These are phyloP conservation scores for Globisporangium parvum DNA, from an alignment of 352 stramenopile genomes.

Conservation along the genomic window DNA sequence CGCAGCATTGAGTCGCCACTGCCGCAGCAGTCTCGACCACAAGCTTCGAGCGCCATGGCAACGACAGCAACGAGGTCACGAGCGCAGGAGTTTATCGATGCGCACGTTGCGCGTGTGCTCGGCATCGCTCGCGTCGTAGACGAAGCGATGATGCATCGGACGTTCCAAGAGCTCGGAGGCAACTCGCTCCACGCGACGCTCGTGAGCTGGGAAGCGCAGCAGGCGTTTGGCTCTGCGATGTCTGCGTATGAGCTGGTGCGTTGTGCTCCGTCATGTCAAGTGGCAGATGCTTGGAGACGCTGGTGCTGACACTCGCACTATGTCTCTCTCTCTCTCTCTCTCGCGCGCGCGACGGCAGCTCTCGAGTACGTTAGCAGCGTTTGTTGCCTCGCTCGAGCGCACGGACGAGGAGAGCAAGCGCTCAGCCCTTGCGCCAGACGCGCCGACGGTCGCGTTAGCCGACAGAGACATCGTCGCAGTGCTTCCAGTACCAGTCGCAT, in stretches of 20 bases:
- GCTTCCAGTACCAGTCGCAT: neutral
- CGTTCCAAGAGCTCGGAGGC: slow-evolving; percentile 40
- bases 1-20: neutral
- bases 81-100: neutral
- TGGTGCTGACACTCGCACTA: neutral
- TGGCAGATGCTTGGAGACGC: neutral
- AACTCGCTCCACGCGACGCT: slow-evolving; percentile 51
- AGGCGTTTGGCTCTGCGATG: slow-evolving; percentile 13
- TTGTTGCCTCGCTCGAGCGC: neutral
- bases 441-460: neutral
- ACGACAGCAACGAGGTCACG: neutral
- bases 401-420: too few species aligned
- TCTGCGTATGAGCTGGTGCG: slow-evolving; percentile 19
- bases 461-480: neutral
- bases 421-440: neutral
- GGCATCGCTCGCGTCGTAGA: neutral
- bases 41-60: neutral
- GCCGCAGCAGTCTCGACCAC: neutral
- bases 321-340: neutral
- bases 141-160: neutral
- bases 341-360: neutral
- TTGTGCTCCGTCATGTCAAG: neutral
- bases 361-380: neutral
- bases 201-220: slow-evolving; percentile 32
- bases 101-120: slow-evolving; percentile 2